Conservation (phyloP, 495 filamentous ascomycete species). For the Trichocladium uniseriatum region DNA sequence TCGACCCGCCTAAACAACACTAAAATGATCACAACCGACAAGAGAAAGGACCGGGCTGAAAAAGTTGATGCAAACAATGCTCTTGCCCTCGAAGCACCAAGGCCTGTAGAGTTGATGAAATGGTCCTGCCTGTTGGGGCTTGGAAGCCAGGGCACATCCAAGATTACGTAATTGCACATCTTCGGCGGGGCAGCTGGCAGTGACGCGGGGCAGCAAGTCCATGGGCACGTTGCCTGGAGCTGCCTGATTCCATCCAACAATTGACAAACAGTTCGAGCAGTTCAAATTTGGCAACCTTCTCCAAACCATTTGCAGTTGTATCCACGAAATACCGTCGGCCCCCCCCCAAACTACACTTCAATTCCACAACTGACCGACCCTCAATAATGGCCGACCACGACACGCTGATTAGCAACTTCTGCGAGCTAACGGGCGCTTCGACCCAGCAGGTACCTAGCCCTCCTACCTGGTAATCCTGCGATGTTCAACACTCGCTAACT, state of each 20-base stretch:
- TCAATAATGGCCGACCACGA: slow-evolving; percentile 51
- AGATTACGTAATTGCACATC: slow-evolving; percentile 8
- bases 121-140: not conserved
- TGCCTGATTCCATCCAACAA: slow-evolving; percentile 16
- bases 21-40: too few relatives aligned
- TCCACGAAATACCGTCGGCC: not conserved
- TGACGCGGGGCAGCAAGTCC: slow-evolving; percentile 9
- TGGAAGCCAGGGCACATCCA: not conserved
- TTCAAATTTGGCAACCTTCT: too few relatives aligned
- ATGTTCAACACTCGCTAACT: not conserved
- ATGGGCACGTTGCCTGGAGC: slow-evolving; percentile 11
- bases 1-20: too few relatives aligned
- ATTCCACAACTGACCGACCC: not conserved
- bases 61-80: too few relatives aligned
- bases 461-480: not conserved
- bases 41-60: too few relatives aligned
- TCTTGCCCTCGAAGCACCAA: too few relatives aligned
- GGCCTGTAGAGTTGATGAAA: not conserved
- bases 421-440: slow-evolving; percentile 56
- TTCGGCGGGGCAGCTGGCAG: slow-evolving; percentile 2
- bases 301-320: not conserved
- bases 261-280: not conserved
- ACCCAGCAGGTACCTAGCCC: slow-evolving; percentile 49
- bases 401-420: slow-evolving; percentile 63
- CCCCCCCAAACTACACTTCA: not conserved